Base-by-base conservation (phyloP, 768 basidiomycete genomes). In the Strobilomyces dryophilus region DNA sequence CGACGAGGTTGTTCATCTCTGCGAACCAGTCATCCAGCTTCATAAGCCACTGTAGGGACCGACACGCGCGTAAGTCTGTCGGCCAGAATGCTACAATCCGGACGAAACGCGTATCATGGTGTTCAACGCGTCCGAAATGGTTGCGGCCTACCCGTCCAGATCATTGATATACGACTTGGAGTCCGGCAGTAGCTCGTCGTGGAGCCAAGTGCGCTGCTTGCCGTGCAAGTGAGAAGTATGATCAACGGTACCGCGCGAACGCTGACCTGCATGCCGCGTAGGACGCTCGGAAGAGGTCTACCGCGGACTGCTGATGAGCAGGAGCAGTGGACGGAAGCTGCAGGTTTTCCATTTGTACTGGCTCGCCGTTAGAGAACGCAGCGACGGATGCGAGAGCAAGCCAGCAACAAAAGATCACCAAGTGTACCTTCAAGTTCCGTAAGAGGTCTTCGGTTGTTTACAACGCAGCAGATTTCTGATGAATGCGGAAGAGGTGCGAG, bases 131-230 rank as follows among this genome's bases (percentile, higher is more conserved):
- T 89, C 86, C 12, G 80, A 76, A 44, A 87, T 81, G 17, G 79
- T 74, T 34, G 85, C 84, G 39, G 84, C 85, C 84, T 71, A 76
- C 35, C 68, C 71, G 54, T 74, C 59, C 32, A 65, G 64, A 34
- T 51, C 63, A 49, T 78, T 74, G 5, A 37, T 58, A 66, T 63
- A 73, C 50, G 73, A 65, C 65, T 76, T 58, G 9, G 70, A 73
- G 17, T 80, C 61, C 0, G 84, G 84, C 5, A 71, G 66, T n/a
- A 86, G 66, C 46, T 85, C 78, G 48, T 87, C 85, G 55, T 85
- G 80, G 0, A 79, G 78, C 63, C 74, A 83, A 0, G 85, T 84
- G 54, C 75, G 76, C 31, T 73, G 54, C 60, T 84, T 85, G 54
- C 12, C 8, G 8, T 18, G 9, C 29, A 20, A 37, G 1, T 37